Evolutionary conservation across 192 early-diverging fungal genomes (phyloP), one percentile per base, ranked within the genome.

Genomic region (Linnemannia schmuckeri): DNA sequence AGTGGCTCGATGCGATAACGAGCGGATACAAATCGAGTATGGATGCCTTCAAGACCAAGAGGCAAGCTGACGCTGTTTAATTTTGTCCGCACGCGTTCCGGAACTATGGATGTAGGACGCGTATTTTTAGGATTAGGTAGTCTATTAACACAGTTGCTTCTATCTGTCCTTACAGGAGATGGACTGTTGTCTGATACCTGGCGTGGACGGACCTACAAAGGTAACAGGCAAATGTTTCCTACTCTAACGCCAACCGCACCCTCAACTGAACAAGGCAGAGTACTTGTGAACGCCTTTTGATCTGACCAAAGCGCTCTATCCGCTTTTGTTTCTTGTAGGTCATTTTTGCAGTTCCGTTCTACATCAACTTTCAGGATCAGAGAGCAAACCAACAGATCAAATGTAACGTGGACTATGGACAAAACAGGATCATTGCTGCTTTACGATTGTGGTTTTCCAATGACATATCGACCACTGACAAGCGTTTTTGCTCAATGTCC

Each of bases 11-110:
- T 86, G 78, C 38, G 84, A 86, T 4, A 81, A 86, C 22, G 84
- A 86, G 40, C 49, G 84, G 78, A 86, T 86, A 70, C 84, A 86
- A 73, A 61, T 86, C 71, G 84, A 86, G 44, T 86, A 81, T 72
- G 74, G 70, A 10, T 86, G 79, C 66, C 44, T 86, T 40, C 74
- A 81, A 3, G 84, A 86, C 2, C 54, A 57, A 40, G 79, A 76
- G 75, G 83, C 57, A 77, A 47, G 69, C 42, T 33, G 38, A 8
- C 24, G 8, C n/a, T 38, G 4, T 20, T 12, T 61, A 49, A 71
- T 41, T 71, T 42, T 3, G 6, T 71, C 41, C 70, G 70, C 70
- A 42, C 15, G 44, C 46, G 46, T 44, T 27, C 73, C 35, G 13
- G 73, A 52, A 35, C 33, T 35, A n/a, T 22, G 35, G 38, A 71